phyloP scores from a whole-genome alignment of 345 rosid genomes.

The Alliaria petiolata region DNA sequence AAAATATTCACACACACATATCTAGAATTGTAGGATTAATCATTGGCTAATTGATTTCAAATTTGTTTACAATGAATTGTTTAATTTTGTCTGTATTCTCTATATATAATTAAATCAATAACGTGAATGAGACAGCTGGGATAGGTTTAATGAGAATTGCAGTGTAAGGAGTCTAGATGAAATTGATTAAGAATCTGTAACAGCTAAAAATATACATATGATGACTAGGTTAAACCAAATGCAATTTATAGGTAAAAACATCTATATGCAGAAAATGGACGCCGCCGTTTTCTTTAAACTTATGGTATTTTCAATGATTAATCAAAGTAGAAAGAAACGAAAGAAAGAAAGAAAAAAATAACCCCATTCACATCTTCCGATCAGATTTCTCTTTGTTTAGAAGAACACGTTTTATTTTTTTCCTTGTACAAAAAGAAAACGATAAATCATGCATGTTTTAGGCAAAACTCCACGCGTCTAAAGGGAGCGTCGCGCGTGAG shows the following conservation, averaged over 20 bases:
- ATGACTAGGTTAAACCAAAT: not conserved
- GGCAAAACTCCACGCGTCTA: conserved; percentile 5
- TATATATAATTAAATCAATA: not conserved
- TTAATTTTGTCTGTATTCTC: not conserved
- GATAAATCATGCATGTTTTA: conserved; percentile 18
- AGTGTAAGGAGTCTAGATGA: conserved; percentile 6
- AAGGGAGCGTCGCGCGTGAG: conserved; percentile 25
- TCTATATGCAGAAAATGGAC: conserved; percentile 8
- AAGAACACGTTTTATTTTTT: conserved; percentile 22
- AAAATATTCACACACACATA: not conserved
- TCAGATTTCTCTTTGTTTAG: not conserved
- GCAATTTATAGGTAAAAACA: not conserved
- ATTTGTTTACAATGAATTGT: not conserved
- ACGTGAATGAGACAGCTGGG: not conserved
- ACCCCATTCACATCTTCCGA: conserved; percentile 6
- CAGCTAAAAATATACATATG: not conserved
- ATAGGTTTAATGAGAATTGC: not conserved
- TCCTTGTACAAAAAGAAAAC: conserved; percentile 6
- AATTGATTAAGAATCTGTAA: conserved; percentile 12
- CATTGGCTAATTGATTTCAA: not conserved
- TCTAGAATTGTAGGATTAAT: no score
- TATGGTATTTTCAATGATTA: conserved; percentile 2
- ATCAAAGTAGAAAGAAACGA: not conserved
- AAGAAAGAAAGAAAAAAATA: not conserved
- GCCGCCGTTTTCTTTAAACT: not conserved